Conservation (phyloP, 305 asterid species). For the Solanum hybrid region DNA sequence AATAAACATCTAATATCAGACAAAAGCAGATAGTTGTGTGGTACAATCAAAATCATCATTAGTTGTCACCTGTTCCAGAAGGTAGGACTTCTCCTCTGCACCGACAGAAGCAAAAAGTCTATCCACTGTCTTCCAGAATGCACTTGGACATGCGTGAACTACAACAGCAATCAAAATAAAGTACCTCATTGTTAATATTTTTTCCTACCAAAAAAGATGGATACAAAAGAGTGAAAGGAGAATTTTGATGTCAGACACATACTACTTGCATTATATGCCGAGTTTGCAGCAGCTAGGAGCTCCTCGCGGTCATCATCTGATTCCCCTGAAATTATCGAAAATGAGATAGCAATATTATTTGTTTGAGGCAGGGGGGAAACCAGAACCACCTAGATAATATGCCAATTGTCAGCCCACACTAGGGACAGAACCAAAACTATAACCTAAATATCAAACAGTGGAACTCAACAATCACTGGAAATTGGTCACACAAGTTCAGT, state of each 20-base stretch:
- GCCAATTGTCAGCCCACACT: background rate
- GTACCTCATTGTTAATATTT: background rate
- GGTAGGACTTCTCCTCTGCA: conserved; percentile 50
- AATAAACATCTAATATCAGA: background rate
- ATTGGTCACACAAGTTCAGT: background rate
- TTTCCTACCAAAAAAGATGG: background rate
- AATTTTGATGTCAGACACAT: conserved; percentile 18
- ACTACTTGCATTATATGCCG: conserved; percentile 62
- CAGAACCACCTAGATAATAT: background rate
- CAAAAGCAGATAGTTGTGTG: background rate
- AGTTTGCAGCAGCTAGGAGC: conserved; percentile 63
- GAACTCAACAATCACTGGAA: background rate
- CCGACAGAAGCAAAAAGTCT: conserved; percentile 55
- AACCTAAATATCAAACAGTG: background rate
- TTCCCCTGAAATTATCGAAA: conserved; percentile 54
- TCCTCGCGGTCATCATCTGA: conserved; percentile 90
- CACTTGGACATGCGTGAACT: conserved; percentile 71
- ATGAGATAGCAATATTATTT: conserved; percentile 10
- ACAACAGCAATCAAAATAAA: conserved; percentile 15
- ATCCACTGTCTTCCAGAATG: conserved; percentile 82
- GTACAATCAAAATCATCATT: background rate
- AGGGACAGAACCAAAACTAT: background rate
- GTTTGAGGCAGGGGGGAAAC: background rate
- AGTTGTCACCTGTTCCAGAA: conserved; percentile 58
- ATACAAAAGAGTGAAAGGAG: background rate